Percentiles rank a stretch among this genome's conserved stretches.
Evolutionary conservation across 768 basidiomycete species (phyloP).

Genomic region (Suillus plorans): DNA sequence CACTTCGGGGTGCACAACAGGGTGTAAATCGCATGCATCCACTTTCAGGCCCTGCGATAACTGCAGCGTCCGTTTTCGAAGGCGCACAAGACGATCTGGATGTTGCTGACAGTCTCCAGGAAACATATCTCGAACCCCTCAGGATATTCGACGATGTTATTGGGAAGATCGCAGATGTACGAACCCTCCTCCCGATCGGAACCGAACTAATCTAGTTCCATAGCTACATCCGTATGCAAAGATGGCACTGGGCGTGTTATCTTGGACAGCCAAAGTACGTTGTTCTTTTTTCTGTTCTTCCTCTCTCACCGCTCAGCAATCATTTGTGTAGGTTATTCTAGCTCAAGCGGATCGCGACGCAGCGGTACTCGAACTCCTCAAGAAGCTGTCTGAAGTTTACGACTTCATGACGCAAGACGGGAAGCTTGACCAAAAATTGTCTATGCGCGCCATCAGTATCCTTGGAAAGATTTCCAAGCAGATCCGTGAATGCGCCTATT

Average conservation of each 20-base stretch:
- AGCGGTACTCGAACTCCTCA: background rate
- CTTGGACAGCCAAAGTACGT: constrained; percentile 1
- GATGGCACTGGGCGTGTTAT: constrained; percentile 1
- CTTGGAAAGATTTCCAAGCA: constrained; percentile 1
- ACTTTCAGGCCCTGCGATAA: background rate
- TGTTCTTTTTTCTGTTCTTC: background rate
- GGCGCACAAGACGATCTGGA: background rate
- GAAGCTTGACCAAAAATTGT: background rate
- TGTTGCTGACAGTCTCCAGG: background rate
- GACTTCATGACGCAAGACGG: background rate
- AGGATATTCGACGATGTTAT: background rate
- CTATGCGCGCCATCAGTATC: background rate
- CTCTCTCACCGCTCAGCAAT: background rate
- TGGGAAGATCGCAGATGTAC: background rate
- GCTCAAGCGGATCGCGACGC: constrained; percentile 1
- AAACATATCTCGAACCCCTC: constrained; percentile 1
- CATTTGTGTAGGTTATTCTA: background rate
- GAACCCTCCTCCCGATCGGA: background rate
- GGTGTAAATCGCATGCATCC: background rate
- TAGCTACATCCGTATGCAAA: constrained; percentile 10
- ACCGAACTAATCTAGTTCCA: background rate
- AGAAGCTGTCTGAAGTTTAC: constrained; percentile 2
- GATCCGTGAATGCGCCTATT: constrained; percentile 6
- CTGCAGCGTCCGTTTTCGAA: background rate
- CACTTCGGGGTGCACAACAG: background rate